These are phyloP conservation scores for Misopates orontium DNA, from an alignment of 257 asterid species.

Conservation along the genomic window DNA sequence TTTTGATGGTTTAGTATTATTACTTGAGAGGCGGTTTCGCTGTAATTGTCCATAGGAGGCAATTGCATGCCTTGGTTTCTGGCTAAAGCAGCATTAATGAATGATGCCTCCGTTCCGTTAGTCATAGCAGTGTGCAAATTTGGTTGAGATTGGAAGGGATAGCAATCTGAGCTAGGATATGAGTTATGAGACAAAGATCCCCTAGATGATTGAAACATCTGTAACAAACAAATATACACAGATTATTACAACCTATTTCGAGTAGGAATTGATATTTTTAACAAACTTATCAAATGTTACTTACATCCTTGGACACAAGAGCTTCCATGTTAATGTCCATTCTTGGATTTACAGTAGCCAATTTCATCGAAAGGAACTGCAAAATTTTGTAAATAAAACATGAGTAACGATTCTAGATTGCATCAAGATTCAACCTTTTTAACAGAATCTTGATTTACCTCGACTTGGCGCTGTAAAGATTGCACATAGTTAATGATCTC, in stretches of 20 bases:
- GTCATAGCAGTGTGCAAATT: constrained; percentile 29
- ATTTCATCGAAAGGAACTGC: constrained; percentile 91
- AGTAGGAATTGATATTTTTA: neutral
- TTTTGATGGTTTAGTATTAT: neutral
- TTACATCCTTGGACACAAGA: constrained; percentile 74
- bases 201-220: constrained; percentile 55
- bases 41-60: constrained; percentile 49
- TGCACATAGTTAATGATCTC: constrained; percentile 90
- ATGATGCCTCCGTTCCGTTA: constrained; percentile 36
- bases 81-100: constrained; percentile 31
- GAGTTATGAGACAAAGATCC: constrained; percentile 48
- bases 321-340: constrained; percentile 69
- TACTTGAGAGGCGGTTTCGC: constrained; percentile 65
- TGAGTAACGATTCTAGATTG: neutral
- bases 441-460: constrained; percentile 44
- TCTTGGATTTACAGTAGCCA: constrained; percentile 77
- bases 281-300: constrained; percentile 13
- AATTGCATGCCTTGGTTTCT: constrained; percentile 43
- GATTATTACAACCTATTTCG: constrained; percentile 13
- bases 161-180: constrained; percentile 40
- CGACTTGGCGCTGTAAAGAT: constrained; percentile 85
- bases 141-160: constrained; percentile 50
- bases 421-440: neutral
- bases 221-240: constrained; percentile 12
- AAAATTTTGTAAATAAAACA: neutral